These are phyloP conservation scores for Pichia kluyveri DNA, from an alignment of 805 yeast species.

Conservation along the genomic window DNA sequence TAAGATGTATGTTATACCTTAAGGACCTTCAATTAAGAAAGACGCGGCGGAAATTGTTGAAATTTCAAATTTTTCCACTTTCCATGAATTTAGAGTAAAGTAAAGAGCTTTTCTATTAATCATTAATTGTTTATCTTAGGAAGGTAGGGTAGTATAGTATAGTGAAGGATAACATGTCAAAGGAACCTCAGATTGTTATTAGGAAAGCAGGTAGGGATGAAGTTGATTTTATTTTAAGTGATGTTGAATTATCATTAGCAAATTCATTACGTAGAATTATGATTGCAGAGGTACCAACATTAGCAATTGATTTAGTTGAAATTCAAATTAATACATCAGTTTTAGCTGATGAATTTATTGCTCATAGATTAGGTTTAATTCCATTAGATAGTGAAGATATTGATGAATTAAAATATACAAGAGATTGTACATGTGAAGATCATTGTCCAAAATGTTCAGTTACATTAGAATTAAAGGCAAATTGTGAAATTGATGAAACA, in stretches of 20 bases:
- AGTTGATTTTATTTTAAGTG: constrained; percentile 82
- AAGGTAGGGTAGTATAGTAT: not conserved
- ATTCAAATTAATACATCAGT: constrained; percentile 90
- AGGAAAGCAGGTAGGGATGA: constrained; percentile 78
- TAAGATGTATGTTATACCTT: too few relatives aligned
- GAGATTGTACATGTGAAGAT: constrained; percentile 97
- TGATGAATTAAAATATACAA: constrained; percentile 73
- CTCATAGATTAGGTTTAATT: constrained; percentile 88
- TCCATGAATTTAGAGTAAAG: too few relatives aligned
- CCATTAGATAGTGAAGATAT: constrained; percentile 83
- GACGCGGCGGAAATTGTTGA: too few relatives aligned
- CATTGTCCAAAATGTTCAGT: constrained; percentile 95
- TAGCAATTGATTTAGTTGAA: constrained; percentile 94
- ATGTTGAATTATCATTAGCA: constrained; percentile 84
- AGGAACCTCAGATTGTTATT: constrained; percentile 78
- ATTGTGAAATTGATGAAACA: constrained; percentile 76
- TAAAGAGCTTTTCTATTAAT: too few relatives aligned
- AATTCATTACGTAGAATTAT: constrained; percentile 86
- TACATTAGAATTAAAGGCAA: constrained; percentile 73
- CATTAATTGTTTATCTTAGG: too few relatives aligned
- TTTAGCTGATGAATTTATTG: constrained; percentile 90
- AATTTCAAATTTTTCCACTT: too few relatives aligned
- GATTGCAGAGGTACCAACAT: constrained; percentile 93
- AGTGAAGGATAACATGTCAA: constrained; percentile 6
- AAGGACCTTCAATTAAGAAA: too few relatives aligned